These are phyloP conservation scores for Cercospora zeina DNA, from an alignment of 2,329 filamentous ascomycete genomes.

Conservation along the genomic window DNA sequence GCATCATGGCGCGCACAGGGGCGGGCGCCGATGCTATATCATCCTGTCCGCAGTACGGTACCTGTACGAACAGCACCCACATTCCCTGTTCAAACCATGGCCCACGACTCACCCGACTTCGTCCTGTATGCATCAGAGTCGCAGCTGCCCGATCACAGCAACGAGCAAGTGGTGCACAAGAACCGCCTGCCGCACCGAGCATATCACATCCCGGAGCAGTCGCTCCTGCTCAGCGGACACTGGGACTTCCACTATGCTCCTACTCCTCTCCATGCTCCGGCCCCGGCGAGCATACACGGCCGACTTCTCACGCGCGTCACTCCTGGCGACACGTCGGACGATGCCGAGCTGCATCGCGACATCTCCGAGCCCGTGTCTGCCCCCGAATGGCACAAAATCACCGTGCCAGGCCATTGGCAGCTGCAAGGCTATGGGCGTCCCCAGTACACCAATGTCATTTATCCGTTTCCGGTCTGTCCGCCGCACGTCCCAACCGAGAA, in stretches of 20 bases:
- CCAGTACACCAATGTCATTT: constrained; percentile 67
- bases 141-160: constrained; percentile 20
- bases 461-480: constrained; percentile 64
- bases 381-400: constrained; percentile 52
- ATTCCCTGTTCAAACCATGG: background rate
- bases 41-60: background rate
- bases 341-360: background rate
- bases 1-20: background rate
- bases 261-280: constrained; percentile 22
- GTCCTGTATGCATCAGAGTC: background rate
- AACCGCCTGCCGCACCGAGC: constrained; percentile 23
- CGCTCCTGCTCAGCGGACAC: constrained; percentile 21
- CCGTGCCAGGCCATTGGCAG: constrained; percentile 69
- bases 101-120: background rate
- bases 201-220: constrained; percentile 21
- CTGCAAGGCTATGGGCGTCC: constrained; percentile 67
- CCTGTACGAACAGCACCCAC: background rate
- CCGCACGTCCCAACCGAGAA: constrained; percentile 63
- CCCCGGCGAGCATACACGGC: background rate
- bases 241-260: constrained; percentile 27
- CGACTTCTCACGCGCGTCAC: background rate
- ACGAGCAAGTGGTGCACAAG: constrained; percentile 24
- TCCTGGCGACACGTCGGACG: background rate
- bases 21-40: background rate
- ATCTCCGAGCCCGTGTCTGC: background rate